Base-by-base conservation (phyloP, 495 filamentous ascomycete genomes). In the Xylaria grammica region DNA sequence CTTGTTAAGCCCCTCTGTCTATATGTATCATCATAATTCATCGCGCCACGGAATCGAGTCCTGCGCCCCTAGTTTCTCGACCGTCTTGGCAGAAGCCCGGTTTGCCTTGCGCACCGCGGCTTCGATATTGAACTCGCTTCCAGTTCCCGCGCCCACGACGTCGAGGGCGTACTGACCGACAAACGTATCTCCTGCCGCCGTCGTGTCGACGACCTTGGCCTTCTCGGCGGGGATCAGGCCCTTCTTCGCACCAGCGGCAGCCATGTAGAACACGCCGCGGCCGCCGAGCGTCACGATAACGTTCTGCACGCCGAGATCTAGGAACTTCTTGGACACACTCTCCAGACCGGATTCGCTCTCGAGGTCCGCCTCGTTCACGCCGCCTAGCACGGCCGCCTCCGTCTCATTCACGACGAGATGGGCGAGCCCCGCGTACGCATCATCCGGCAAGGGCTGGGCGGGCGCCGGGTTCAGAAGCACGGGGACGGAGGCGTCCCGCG, bases 131-230 rank as follows among this genome's bases (percentile, higher is more conserved):
- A 78, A 82, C 19, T 13, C 62, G 2, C 13, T 27, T 20, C 34
- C 57, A 17, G 24, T 3, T 45, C 26, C 59, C 19, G 65, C 74
- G 24, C 70, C 75, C 63, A 81, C 83, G 0, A 82, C 83, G 53
- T 84, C 82, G 20, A 94, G 86, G 4, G 94, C 91, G 78, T 97
- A 97, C 42, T 82, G 87, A 2, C 95, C 95, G 2, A 96, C 91
- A 77, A 96, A 99, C 4, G 94, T 96, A 75, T 99, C 95, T 0
- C 95, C 95, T 17, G 94, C 95, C 0, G 89, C 94, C 4, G 95
- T 99, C 6, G 94, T 98, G 78, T 99, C 95, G 6, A 97, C 84
- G 22, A 97, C 94, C 59, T 82, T 86, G 0, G 85, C 86, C 72
- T 82, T 87, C 67, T 81, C 83, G 10, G 87, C 89, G 1, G 73